Evolutionary conservation across 1,284 basidiomycete species (phyloP), one percentile per base, ranked within the genome.

Genomic region (Ganoderma leucocontextum): DNA sequence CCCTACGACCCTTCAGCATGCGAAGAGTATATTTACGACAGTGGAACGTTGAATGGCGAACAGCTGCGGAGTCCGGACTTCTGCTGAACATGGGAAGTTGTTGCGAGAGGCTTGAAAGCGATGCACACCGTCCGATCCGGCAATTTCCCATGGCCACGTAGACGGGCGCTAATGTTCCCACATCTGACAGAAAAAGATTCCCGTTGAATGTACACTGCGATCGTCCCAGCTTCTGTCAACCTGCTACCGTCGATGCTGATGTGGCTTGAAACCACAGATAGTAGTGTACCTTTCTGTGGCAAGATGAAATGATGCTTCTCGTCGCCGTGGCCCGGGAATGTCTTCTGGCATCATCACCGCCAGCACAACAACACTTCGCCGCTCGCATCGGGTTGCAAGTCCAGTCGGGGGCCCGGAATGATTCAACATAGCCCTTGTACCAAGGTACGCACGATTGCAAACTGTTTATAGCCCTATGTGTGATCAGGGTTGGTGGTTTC

Each of bases 201-300:
- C 52, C 13, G 52, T 29, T 55, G 52, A 19, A 55, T 35, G 29
- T 55, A 15, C 17, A 55, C 52, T 55, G 52, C 29, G 52, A 55
- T 55, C 52, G 52, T 33, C 29, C 25, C 13, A 35, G 13, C 52
- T 55, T 33, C 29, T 35, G 33, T 55, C 52, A 55, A 15, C 52
- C 52, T 19, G 25, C 15, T 33, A 17, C 15, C 6, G 3, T 35
- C 29, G 52, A 55, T 35, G 47, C 22, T 52, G 22, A 52, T 52
- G 47, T 12, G n/a, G 17, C 5, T 19, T 42, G 41, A 25, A 52
- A 15, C n/a, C n/a, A 47, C 22, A 52, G 22, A 49, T 22, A 49
- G 15, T 42, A 15, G 41, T 15, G 41, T 42, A 13, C 41, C 41
- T 17, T 52, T 25, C 22, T 9, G n/a, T 15, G 44, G 22, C 22